Evolutionary conservation across 306 rosid species (phyloP).

Genomic region (Quercus cerris): DNA sequence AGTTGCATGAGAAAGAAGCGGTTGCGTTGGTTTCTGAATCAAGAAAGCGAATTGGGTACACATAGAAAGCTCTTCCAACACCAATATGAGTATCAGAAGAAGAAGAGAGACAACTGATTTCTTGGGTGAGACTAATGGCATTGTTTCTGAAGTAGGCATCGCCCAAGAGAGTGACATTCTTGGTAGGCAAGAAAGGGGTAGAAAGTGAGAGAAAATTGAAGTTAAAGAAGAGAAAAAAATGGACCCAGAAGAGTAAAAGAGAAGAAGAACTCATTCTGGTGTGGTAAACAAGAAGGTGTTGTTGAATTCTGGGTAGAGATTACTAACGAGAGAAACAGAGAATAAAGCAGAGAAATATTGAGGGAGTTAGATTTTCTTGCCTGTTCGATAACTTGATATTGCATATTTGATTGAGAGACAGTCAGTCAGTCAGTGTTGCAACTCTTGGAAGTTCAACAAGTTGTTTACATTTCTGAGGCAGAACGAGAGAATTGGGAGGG

Average conservation of each 20-base stretch:
- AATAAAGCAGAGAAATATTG: background rate
- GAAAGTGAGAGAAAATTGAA: conserved; percentile 21
- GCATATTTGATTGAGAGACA: background rate
- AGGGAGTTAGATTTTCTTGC: background rate
- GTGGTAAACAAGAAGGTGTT: background rate
- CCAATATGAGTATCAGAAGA: conserved; percentile 21
- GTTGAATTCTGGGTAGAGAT: too few relatives aligned
- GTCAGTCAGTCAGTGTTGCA: background rate
- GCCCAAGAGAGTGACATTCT: conserved; percentile 65
- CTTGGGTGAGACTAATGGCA: conserved; percentile 61
- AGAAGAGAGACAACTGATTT: conserved; percentile 35
- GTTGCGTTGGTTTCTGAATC: conserved; percentile 53
- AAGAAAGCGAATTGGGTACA: conserved; percentile 66
- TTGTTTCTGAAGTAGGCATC: conserved; percentile 56
- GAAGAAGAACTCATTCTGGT: conserved; percentile 28
- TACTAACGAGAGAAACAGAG: background rate
- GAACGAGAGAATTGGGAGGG: background rate
- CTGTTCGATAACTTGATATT: background rate
- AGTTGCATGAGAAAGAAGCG: conserved; percentile 61
- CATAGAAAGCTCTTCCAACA: conserved; percentile 62
- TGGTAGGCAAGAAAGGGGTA: conserved; percentile 26
- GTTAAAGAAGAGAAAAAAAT: conserved; percentile 23
- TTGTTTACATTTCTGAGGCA: background rate
- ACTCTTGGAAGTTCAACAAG: background rate
- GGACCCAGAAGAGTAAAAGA: conserved; percentile 10